phyloP scores from a whole-genome alignment of 192 early-diverging fungal genomes.

The Backusella parvicylindrica region DNA sequence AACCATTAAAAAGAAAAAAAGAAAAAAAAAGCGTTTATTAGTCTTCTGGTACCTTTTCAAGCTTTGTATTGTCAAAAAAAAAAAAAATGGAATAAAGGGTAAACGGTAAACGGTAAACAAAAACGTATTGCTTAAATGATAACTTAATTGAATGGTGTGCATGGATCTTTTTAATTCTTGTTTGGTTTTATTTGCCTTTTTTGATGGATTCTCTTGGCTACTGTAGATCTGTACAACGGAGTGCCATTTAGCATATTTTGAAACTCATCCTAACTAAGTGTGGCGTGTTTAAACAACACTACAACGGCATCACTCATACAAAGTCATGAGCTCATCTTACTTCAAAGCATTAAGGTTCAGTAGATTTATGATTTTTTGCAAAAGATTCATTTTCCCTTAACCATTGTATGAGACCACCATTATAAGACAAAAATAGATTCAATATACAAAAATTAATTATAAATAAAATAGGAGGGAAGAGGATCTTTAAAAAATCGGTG shows the following conservation, averaged over 20 bases:
- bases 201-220: neutral
- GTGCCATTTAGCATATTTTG: neutral
- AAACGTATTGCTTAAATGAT: neutral
- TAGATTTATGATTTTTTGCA: too few species aligned
- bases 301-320: neutral
- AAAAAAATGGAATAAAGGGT: neutral
- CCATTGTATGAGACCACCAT: neutral
- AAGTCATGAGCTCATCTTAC: too few species aligned
- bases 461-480: neutral
- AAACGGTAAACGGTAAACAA: too few species aligned
- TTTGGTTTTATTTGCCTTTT: neutral
- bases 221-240: neutral
- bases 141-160: neutral
- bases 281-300: neutral
- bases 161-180: neutral
- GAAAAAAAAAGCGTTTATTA: neutral
- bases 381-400: neutral
- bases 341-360: too few species aligned
- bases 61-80: neutral
- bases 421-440: neutral
- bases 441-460: constrained; percentile 1
- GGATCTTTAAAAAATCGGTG: neutral
- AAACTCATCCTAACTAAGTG: neutral
- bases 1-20: neutral
- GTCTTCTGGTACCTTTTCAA: neutral